phyloP scores from a whole-genome alignment of 331 rosid species.

The Malus hybrid region DNA sequence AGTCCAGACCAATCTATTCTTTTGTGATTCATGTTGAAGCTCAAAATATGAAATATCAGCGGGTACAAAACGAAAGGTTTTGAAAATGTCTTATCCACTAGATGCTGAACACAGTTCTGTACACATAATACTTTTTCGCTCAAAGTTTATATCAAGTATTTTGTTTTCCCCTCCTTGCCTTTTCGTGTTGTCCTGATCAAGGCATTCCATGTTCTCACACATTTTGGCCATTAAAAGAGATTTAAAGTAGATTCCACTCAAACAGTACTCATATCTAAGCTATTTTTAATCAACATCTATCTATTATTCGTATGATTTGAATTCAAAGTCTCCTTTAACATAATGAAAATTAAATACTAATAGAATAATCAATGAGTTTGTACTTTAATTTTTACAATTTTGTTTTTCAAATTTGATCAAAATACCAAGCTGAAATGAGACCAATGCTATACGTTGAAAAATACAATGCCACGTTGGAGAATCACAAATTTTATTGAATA shows the following conservation, averaged over 20 bases:
- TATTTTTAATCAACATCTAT: too few species aligned
- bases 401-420: not conserved
- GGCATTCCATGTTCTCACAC: not conserved
- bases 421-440: too few species aligned
- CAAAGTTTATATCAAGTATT: not conserved
- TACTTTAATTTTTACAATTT: not conserved
- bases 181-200: not conserved
- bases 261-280: too few species aligned
- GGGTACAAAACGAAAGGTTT: not conserved
- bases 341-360: too few species aligned
- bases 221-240: not conserved
- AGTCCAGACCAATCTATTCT: not conserved
- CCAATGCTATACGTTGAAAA: too few species aligned
- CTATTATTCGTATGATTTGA: too few species aligned
- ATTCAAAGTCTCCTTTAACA: too few species aligned
- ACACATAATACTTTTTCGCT: not conserved
- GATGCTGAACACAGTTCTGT: not conserved
- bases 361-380: too few species aligned
- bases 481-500: too few species aligned
- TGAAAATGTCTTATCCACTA: not conserved
- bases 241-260: too few species aligned
- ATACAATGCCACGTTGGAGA: too few species aligned
- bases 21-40: conserved; percentile 2
- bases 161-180: not conserved
- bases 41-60: not conserved